A percentile compares a stretch with the other conserved stretches of the same genome.
phyloP scores from a whole-genome alignment of 345 rosid genomes.

The Euphorbia peplus region DNA sequence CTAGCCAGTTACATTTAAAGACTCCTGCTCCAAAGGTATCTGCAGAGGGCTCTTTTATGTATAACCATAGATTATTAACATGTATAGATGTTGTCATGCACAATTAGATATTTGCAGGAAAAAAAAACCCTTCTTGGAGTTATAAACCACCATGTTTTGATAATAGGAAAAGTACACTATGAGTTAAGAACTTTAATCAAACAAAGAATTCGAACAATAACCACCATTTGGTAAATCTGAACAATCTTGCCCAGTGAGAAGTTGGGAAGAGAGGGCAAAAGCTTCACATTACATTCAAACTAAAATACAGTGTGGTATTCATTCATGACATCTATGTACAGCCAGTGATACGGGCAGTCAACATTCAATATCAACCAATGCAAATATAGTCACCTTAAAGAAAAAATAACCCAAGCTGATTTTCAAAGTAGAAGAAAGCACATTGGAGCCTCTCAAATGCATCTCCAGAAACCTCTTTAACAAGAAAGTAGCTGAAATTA shows the following conservation, averaged over 20 bases:
- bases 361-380: constrained; percentile 34
- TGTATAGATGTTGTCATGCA: not conserved
- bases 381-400: constrained; percentile 39
- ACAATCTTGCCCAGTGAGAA: constrained; percentile 8
- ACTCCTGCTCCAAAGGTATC: not conserved
- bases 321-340: constrained; percentile 47
- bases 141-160: constrained; percentile 4
- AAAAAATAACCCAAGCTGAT: constrained; percentile 17
- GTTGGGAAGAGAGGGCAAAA: constrained; percentile 12
- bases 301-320: constrained; percentile 38
- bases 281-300: constrained; percentile 36
- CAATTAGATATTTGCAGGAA: not conserved
- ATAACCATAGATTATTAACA: not conserved
- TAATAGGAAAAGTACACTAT: not conserved
- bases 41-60: not conserved
- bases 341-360: constrained; percentile 24
- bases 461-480: constrained; percentile 29
- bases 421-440: constrained; percentile 28
- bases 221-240: constrained; percentile 13
- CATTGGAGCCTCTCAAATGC: constrained; percentile 23
- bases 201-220: constrained; percentile 5
- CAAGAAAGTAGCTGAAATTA: constrained; percentile 28
- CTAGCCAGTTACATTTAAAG: not conserved
- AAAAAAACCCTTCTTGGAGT: not conserved
- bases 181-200: constrained; percentile 3